These are phyloP conservation scores for Alternaria burnsii DNA, from an alignment of 2,329 filamentous ascomycete genomes.

Conservation along the genomic window DNA sequence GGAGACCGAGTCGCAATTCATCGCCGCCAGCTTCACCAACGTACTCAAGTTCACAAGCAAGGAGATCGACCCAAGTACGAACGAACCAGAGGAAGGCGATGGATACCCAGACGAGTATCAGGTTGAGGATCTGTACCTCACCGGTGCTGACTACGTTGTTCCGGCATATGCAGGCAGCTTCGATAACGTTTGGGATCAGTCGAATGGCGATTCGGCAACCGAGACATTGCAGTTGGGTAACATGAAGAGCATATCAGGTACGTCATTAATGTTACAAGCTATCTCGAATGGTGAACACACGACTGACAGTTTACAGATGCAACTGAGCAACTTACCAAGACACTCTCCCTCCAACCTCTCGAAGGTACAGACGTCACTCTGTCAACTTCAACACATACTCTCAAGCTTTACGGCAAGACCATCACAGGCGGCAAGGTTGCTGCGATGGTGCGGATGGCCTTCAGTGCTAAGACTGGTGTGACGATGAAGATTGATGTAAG, in stretches of 20 bases:
- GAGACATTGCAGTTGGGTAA: slow-evolving; percentile 89
- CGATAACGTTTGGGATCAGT: slow-evolving; percentile 93
- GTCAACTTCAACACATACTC: slow-evolving; percentile 87
- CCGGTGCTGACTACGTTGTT: slow-evolving; percentile 91
- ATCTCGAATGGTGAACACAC: neutral
- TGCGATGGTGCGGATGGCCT: slow-evolving; percentile 90
- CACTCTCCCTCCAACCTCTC: slow-evolving; percentile 88
- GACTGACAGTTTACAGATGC: slow-evolving; percentile 69
- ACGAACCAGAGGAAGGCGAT: slow-evolving; percentile 81
- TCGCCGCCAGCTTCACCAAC: slow-evolving; percentile 86
- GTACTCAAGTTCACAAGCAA: slow-evolving; percentile 96
- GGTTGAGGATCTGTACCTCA: slow-evolving; percentile 89
- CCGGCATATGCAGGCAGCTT: slow-evolving; percentile 96
- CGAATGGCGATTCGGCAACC: slow-evolving; percentile 87
- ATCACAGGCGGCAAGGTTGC: slow-evolving; percentile 89
- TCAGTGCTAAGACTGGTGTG: slow-evolving; percentile 88
- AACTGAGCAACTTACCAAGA: slow-evolving; percentile 86
- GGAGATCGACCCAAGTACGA: slow-evolving; percentile 94
- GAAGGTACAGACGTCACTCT: slow-evolving; percentile 93
- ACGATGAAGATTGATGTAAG: slow-evolving; percentile 95
- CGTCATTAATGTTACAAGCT: slow-evolving; percentile 40
- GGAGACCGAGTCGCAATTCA: slow-evolving; percentile 77
- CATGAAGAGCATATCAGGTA: slow-evolving; percentile 92
- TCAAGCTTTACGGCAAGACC: slow-evolving; percentile 96
- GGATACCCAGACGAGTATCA: slow-evolving; percentile 99